A percentile compares a stretch with the other conserved stretches of the same genome.
These are phyloP conservation scores for Mallotus japonicus DNA, from an alignment of 441 rosid genomes.

Conservation along the genomic window DNA sequence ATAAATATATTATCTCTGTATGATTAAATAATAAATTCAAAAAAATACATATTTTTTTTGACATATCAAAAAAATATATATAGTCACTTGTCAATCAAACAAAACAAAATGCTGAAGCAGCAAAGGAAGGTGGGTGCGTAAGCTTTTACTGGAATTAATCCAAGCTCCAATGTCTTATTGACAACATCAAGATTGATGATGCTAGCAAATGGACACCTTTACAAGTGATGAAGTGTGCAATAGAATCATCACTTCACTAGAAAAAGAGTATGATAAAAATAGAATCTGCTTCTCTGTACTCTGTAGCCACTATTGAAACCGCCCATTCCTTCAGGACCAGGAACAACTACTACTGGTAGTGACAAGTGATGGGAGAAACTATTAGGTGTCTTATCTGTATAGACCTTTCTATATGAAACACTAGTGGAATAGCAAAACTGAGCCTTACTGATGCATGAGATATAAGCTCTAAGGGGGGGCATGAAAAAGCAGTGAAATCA, in stretches of 20 bases:
- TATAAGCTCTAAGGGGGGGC: neutral
- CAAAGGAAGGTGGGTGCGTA: neutral
- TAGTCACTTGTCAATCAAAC: neutral
- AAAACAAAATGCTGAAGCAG: neutral
- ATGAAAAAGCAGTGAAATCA: too few species aligned
- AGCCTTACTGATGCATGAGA: neutral
- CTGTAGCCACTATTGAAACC: constrained; percentile 7
- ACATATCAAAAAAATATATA: too few species aligned
- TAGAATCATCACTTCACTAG: too few species aligned
- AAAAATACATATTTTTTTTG: too few species aligned
- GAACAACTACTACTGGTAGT: neutral
- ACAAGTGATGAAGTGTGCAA: too few species aligned
- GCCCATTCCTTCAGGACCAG: constrained; percentile 19
- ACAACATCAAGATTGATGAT: too few species aligned
- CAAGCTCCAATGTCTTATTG: too few species aligned
- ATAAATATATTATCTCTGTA: too few species aligned
- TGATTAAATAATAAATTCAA: too few species aligned
- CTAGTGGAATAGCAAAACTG: neutral
- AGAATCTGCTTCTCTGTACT: neutral
- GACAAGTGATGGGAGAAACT: neutral
- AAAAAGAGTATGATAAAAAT: neutral
- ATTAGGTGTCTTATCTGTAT: neutral
- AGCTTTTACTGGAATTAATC: too few species aligned
- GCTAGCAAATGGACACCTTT: too few species aligned
- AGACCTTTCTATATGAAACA: neutral